Percentiles rank a stretch among this genome's conserved stretches.
These are phyloP conservation scores for Podospora anserina DNA, from an alignment of 495 filamentous ascomycete genomes.

Conservation along the genomic window DNA sequence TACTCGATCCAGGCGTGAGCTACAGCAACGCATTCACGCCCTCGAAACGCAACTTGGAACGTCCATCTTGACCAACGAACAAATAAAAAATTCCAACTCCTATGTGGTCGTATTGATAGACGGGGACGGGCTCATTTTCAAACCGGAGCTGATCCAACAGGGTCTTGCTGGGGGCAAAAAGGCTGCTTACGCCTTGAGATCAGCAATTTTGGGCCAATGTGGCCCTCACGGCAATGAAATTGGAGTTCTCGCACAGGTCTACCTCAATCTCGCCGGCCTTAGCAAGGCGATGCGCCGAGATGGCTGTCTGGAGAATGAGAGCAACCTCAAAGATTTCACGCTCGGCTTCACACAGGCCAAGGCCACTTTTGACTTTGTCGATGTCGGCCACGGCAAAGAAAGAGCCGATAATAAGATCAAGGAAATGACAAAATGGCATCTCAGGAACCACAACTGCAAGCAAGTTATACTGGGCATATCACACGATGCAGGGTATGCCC, in stretches of 20 bases:
- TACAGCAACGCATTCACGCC: constrained; percentile 43
- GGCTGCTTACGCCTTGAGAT: constrained; percentile 62
- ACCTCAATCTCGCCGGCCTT: constrained; percentile 65
- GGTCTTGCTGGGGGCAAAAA: constrained; percentile 68
- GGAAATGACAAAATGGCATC: constrained; percentile 57
- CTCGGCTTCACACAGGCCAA: constrained; percentile 73
- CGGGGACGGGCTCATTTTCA: constrained; percentile 75
- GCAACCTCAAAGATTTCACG: constrained; percentile 62
- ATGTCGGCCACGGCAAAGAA: constrained; percentile 68
- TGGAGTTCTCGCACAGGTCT: constrained; percentile 65
- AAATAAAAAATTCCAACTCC: constrained; percentile 62
- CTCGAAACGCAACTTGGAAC: constrained; percentile 28
- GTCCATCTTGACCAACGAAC: constrained; percentile 32
- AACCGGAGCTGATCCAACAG: constrained; percentile 58
- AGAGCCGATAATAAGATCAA: constrained; percentile 70
- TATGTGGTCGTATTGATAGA: constrained; percentile 76
- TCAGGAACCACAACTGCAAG: constrained; percentile 75
- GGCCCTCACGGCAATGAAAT: constrained; percentile 41
- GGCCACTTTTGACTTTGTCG: constrained; percentile 69
- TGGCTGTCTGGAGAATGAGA: constrained; percentile 54
- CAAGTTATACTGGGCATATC: constrained; percentile 78
- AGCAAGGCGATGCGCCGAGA: constrained; percentile 56
- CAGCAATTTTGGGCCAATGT: constrained; percentile 52
- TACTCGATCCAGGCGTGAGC: constrained; percentile 38
- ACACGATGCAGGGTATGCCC: constrained; percentile 69